Conservation (phyloP, 1,284 basidiomycete genomes). For the Gymnopus androsaceus region DNA sequence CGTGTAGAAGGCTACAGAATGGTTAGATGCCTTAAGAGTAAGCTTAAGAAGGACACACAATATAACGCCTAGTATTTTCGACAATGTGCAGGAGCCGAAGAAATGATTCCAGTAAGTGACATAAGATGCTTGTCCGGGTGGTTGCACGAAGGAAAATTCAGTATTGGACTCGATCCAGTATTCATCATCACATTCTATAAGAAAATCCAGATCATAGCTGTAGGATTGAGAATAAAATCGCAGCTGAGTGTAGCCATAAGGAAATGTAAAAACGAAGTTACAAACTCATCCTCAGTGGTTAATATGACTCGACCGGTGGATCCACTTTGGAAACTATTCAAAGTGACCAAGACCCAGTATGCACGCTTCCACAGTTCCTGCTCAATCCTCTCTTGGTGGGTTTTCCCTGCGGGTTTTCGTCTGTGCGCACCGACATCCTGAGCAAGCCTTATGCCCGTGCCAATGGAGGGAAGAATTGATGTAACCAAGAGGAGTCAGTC, state of each 20-base stretch:
- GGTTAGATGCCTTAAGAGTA: not conserved
- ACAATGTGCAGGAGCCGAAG: conserved; percentile 7
- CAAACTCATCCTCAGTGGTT: conserved; percentile 3
- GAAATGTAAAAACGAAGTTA: not conserved
- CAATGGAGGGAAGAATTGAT: conserved; percentile 70
- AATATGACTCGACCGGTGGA: not conserved
- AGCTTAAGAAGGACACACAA: conserved; percentile 1
- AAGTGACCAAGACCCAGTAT: conserved; percentile 62
- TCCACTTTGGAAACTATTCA: not conserved
- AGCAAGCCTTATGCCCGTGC: conserved; percentile 64
- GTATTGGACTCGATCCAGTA: conserved; percentile 48
- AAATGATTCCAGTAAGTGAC: conserved; percentile 11
- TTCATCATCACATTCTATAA: conserved; percentile 61
- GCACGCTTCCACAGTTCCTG: conserved; percentile 65
- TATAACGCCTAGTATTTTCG: not conserved
- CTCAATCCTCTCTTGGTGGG: conserved; percentile 30
- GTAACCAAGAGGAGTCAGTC: conserved; percentile 39
- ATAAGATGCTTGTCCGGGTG: not conserved
- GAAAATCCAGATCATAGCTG: too few species aligned
- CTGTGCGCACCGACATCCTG: conserved; percentile 70
- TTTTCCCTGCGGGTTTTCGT: conserved; percentile 24
- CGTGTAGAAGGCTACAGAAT: conserved; percentile 54
- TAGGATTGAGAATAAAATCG: too few species aligned
- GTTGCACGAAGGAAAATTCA: conserved; percentile 6
- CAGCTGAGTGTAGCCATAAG: not conserved